Conservation (phyloP, 2,329 filamentous ascomycete species). For the Scleromitrula shiraiana region DNA sequence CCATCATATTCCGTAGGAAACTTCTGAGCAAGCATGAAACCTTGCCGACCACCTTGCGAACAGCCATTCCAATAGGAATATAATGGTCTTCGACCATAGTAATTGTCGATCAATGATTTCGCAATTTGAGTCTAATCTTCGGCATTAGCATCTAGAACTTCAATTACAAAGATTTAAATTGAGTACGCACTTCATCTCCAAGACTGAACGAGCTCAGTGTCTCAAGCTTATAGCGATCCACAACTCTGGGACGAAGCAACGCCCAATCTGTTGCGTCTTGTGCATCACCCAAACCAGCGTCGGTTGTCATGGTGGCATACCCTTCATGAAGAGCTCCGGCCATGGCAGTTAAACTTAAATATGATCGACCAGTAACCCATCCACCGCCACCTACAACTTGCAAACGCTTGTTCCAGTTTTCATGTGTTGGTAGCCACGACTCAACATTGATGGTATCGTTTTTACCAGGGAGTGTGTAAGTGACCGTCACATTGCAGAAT, state of each 20-base stretch:
- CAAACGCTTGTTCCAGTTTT: conserved; percentile 28
- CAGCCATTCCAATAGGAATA: conserved; percentile 34
- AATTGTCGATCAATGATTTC: conserved; percentile 29
- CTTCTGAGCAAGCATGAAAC: conserved; percentile 31
- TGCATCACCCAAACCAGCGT: conserved; percentile 19
- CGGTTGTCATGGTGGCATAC: conserved; percentile 25
- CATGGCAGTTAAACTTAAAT: no score
- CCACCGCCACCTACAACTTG: conserved; percentile 29
- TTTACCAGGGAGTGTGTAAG: not conserved
- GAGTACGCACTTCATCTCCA: no score
- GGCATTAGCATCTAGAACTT: no score
- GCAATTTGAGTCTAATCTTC: no score
- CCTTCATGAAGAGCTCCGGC: conserved; percentile 9
- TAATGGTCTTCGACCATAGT: conserved; percentile 27
- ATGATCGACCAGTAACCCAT: not conserved
- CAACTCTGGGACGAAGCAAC: no score
- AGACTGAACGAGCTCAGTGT: conserved; percentile 16
- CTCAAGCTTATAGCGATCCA: conserved; percentile 10
- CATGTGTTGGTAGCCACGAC: conserved; percentile 23
- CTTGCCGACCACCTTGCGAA: conserved; percentile 33
- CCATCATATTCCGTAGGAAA: conserved; percentile 34
- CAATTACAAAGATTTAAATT: no score
- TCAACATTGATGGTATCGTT: conserved; percentile 4
- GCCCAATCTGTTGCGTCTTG: no score
- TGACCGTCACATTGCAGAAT: not conserved